A percentile compares a stretch with the other conserved stretches of the same genome.
These are phyloP conservation scores for Xerocomellus amylosporus DNA, from an alignment of 768 basidiomycete species.

Conservation along the genomic window DNA sequence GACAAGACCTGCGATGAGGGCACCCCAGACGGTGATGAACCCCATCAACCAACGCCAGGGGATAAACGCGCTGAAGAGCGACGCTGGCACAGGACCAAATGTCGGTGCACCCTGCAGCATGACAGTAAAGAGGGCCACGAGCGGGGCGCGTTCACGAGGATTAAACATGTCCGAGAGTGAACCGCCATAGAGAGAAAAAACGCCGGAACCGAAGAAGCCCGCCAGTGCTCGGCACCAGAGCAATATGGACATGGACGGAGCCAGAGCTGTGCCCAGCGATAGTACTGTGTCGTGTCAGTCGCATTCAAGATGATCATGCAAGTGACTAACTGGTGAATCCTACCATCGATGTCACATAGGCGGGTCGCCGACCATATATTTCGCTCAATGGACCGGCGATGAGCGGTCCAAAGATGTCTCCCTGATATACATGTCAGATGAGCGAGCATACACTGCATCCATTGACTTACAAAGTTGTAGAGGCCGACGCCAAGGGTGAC, in stretches of 20 bases:
- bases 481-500: conserved; percentile 27
- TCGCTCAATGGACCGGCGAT: conserved; percentile 27
- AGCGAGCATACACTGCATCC: not conserved
- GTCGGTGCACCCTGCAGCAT: conserved; percentile 32
- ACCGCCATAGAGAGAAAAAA: conserved; percentile 31
- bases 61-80: conserved; percentile 18
- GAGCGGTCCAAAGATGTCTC: conserved; percentile 26
- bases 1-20: conserved; percentile 14
- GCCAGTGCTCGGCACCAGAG: conserved; percentile 21
- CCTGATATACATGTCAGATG: conserved; percentile 12
- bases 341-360: conserved; percentile 19
- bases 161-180: conserved; percentile 31
- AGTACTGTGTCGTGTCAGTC: conserved; percentile 19
- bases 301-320: not conserved
- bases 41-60: conserved; percentile 30
- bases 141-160: conserved; percentile 27
- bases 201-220: conserved; percentile 24
- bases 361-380: conserved; percentile 23
- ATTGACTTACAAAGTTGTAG: conserved; percentile 26
- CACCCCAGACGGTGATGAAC: conserved; percentile 25
- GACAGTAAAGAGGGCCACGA: conserved; percentile 30
- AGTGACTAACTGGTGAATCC: conserved; percentile 22
- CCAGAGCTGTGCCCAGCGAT: conserved; percentile 21
- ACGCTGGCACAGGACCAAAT: conserved; percentile 27
- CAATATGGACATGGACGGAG: conserved; percentile 21